phyloP scores from a whole-genome alignment of 176 grass and related monocot species.

The Oryza meridionalis region DNA sequence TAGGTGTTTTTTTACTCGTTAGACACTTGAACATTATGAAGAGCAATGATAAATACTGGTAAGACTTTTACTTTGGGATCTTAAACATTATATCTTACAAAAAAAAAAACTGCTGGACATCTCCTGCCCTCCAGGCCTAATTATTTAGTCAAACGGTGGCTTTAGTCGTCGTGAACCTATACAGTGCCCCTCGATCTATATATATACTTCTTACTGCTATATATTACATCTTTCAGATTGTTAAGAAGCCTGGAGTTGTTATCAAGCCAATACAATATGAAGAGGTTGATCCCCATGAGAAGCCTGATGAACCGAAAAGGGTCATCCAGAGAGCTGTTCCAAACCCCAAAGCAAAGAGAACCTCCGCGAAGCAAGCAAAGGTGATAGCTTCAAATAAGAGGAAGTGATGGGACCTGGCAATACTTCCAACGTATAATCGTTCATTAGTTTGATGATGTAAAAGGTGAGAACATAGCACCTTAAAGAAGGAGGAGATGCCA shows the following conservation, averaged over 20 bases:
- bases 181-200: not conserved
- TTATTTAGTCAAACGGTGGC: not conserved
- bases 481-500: not conserved
- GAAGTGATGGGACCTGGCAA: conserved; percentile 7
- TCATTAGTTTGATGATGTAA: conserved; percentile 12
- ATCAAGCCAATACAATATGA: conserved; percentile 88
- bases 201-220: conserved; percentile 29
- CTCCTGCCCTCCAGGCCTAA: not conserved
- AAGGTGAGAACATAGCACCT: not conserved
- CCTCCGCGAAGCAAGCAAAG: conserved; percentile 33
- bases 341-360: conserved; percentile 56
- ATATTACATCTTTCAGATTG: conserved; percentile 53
- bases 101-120: not conserved
- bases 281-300: conserved; percentile 78
- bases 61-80: conserved; percentile 13
- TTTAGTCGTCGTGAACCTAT: not conserved
- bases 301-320: conserved; percentile 66
- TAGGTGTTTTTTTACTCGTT: not conserved
- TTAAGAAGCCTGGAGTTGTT: conserved; percentile 87
- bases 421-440: not conserved
- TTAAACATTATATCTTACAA: not conserved
- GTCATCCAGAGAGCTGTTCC: conserved; percentile 61
- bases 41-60: not conserved
- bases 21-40: not conserved
- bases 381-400: conserved; percentile 6